These are phyloP conservation scores for Aegilops speltoides DNA, from an alignment of 176 grass and related monocot genomes.

Conservation along the genomic window DNA sequence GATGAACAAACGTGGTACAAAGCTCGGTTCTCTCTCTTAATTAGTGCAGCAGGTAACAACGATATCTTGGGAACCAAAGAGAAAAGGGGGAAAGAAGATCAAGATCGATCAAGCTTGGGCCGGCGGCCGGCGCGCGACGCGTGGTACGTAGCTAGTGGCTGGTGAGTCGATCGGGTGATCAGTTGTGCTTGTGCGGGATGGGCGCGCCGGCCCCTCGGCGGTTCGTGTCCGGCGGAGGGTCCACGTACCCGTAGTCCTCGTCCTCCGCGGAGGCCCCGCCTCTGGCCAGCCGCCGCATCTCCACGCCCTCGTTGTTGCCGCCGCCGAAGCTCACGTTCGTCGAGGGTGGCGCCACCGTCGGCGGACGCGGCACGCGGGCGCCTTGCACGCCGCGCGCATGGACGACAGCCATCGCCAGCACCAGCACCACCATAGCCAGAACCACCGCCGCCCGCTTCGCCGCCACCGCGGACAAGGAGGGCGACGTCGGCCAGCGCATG, in stretches of 20 bases:
- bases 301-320: not conserved
- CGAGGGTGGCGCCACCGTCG: not conserved
- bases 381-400: not conserved
- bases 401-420: not conserved
- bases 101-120: not conserved
- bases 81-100: not conserved
- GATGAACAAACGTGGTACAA: not conserved
- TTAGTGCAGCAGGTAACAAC: not conserved
- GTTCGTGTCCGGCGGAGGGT: constrained; percentile 38
- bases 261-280: not conserved
- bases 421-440: not conserved
- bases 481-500: too few species aligned
- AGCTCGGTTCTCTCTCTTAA: too few species aligned
- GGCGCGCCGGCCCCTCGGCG: constrained; percentile 17
- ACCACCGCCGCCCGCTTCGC: not conserved
- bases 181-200: constrained; percentile 2
- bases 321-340: not conserved
- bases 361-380: not conserved
- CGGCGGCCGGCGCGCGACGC: not conserved
- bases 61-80: not conserved
- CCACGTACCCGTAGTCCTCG: constrained; percentile 43
- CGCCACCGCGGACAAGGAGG: not conserved
- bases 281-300: not conserved
- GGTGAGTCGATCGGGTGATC: not conserved
- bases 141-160: not conserved